Base-by-base conservation (phyloP, 495 filamentous ascomycete species). In the Aspergillus taichungensis region DNA sequence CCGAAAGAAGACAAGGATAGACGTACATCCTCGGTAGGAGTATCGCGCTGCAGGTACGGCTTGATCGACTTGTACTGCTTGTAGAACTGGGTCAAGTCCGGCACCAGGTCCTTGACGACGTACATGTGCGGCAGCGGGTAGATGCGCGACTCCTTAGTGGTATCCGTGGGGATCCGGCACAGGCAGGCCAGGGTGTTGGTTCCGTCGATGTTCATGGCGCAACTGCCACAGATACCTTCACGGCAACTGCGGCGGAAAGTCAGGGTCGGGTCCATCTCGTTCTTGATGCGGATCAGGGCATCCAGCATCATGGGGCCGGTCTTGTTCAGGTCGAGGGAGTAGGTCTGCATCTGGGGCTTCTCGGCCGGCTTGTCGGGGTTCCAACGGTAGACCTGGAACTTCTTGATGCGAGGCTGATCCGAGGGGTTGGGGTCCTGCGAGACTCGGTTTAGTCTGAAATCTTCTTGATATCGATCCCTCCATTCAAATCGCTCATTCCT, bases 21-120 rank as follows among this genome's bases (percentile, higher is more conserved):
- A 71, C 82, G 63, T 76, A 88, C 87, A 57, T 92, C 83, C 32
- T 78, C 75, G 11, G 84, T 67, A 33, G 82, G 79, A 30, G 84
- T 89, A 49, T 88, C 81, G 51, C 87, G 77, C 71, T 95, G 92
- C 30, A 98, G 84, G 63, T 95, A 98, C 6, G 92, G 92, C 79
- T 98, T 94, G 73, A 98, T 95, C 14, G 91, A 95, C 72, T 95
- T 95, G 82, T 98, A 98, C 78, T 98, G 92, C 76, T 96, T 95
- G 84, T 98, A 98, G 82, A 98, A 96, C 49, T 87, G 85, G 54
- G 92, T 98, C 53, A 98, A 71, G 65, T 98, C 92, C 39, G 92
- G 91, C 9, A 98, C 91, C 50, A 98, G 78, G 63, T 98, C 92
- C 80, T 95, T 98, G 71, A 98, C 91, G 54, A 97, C 85, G 75